Evolutionary conservation across 2,329 filamentous ascomycete genomes (phyloP), one percentile per base, ranked within the genome.

Genomic region (Verticillium longisporum): DNA sequence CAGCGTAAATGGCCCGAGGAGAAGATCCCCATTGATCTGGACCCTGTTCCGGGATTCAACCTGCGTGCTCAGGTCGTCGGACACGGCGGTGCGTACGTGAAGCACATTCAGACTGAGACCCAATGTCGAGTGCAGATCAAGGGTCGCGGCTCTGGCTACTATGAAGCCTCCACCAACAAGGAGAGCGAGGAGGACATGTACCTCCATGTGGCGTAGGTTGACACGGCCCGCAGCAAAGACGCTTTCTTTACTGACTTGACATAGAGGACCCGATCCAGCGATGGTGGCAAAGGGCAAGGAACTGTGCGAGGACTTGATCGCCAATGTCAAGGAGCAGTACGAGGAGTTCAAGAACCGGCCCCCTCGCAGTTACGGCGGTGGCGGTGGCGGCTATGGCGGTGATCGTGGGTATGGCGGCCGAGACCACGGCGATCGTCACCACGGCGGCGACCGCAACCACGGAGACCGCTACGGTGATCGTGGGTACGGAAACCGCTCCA

Each of bases 1-100:
- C 26, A 96, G 92, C 92, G 93, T 67, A 99, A 98, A 91, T 99
- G 95, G 95, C 94, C 95, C 1, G 95, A 98, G 72, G 92, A 97
- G 77, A 92, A 90, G 69, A 96, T 99, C 57, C 88, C 92, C 1
- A 92, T 99, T 68, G 87, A 88, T 64, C 86, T 99, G 61, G 95
- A 98, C 68, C 91, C 94, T 0, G 86, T 98, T 59, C 91, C 88
- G 31, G 95, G 95, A 21, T 99, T 99, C 78, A 99, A 99, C 71
- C 81, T 99, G 56, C 90, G 95, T 65, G 95, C 95, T 59, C 93
- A 98, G 73, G 94, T 99, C 56, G 95, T 99, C 60, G 95, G 95
- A 57, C 90, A 94, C 68, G 92, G 92, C 36, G 95, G 95, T 63
- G 90, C 91, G 55, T 97, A 98, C 72, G 95, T 99, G 63, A 99